Evolutionary conservation across 1,139 yeast genomes (phyloP), one percentile per base, ranked within the genome.

Genomic region (Geotrichum cucujoidarum): DNA sequence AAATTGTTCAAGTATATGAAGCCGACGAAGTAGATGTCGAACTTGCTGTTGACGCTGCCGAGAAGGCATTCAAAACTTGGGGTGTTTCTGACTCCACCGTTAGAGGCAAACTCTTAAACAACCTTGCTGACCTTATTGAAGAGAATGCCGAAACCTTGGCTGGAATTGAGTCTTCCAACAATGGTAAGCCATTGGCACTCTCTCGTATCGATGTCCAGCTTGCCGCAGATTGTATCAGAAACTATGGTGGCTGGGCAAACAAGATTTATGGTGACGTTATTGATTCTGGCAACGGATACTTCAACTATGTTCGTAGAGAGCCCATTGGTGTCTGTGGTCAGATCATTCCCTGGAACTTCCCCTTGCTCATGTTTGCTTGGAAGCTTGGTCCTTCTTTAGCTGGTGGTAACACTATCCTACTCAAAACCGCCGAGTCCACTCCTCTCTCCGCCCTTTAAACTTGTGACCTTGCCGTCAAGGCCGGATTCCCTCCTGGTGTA

Each of bases 341-440:
- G 66, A 80, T 84, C 58, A 83, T 85, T 58, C 95, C 95, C 59
- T 86, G 95, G 95, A 86, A 86, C 69, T 86, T 85, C 78, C 95
- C 95, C 55, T 70, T 86, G 54, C 73, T 84, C 65, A 84, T 83
- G 87, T 79, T 82, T 69, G 70, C 87, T 25, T 83, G 92, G 94
- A 83, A 83, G 69, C 72, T 84, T 53, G 90, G 83, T 52, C 90
- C 92, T 50, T 89, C 89, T 53, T 70, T 84, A 57, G 86, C 87
- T 53, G 75, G 88, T 53, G 90, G 90, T 71, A 83, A 83, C 72
- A 76, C 86, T 50, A 75, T 83, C 58, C 86, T 84, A 49, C 70
- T 84, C 67, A 83, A 83, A 71, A 74, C 88, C 44, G 88, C 92
- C 43, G 89, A 83, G 69, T 76, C 83, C 56, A 83, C 94, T 48